Percentiles rank a stretch among this genome's conserved stretches.
phyloP scores from a whole-genome alignment of 768 basidiomycete genomes.

The Botryobasidium botryosum region DNA sequence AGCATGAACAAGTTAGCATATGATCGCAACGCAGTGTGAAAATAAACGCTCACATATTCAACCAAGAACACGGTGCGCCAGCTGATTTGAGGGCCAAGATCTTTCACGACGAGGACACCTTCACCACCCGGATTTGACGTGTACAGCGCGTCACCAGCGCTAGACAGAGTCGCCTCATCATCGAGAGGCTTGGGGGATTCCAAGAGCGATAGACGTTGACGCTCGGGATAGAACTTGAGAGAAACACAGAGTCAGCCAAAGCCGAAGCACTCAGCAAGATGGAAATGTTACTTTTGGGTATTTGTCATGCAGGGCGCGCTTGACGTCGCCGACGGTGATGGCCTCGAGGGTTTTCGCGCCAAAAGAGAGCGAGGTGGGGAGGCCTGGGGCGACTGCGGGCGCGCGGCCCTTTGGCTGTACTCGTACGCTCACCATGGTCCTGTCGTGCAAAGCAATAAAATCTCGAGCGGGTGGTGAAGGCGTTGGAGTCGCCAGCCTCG shows the following conservation, averaged over 20 bases:
- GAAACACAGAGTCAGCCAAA: constrained; percentile 8
- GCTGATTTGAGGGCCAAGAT: constrained; percentile 76
- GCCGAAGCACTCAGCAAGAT: background rate
- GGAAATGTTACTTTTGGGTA: background rate
- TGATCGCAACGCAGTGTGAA: constrained; percentile 4
- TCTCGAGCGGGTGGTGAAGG: no score
- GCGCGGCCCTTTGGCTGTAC: background rate
- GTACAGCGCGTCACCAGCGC: constrained; percentile 24
- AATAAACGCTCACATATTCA: constrained; percentile 65
- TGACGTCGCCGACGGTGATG: background rate
- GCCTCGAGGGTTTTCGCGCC: background rate
- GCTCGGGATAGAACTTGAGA: constrained; percentile 43
- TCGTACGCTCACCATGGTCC: no score
- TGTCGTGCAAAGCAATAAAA: no score
- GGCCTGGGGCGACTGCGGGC: background rate
- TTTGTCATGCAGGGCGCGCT: background rate
- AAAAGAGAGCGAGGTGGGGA: background rate
- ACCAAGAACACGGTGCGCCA: constrained; percentile 81
- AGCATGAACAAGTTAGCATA: background rate
- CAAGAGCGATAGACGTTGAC: constrained; percentile 57
- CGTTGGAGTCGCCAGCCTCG: no score
- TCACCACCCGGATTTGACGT: background rate
- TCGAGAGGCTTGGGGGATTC: constrained; percentile 43
- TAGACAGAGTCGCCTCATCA: constrained; percentile 50
- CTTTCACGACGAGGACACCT: constrained; percentile 47